A percentile compares a stretch with the other conserved stretches of the same genome.
Evolutionary conservation across 805 yeast species (phyloP).

Genomic region (Blastobotrys terrestris): DNA sequence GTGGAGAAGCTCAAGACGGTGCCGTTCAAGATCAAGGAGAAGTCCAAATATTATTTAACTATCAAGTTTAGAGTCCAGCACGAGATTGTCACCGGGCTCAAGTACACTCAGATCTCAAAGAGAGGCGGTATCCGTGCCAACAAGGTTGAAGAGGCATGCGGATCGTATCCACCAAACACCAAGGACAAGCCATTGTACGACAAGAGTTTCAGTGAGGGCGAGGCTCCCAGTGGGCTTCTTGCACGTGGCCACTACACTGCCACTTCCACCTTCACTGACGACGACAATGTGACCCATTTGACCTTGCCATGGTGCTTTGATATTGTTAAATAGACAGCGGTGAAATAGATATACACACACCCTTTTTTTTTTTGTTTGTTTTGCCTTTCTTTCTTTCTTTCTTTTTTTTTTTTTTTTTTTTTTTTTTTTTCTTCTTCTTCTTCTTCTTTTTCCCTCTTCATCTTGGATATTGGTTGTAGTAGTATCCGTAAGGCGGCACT

Average conservation of each 20-base stretch:
- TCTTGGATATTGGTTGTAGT: not conserved
- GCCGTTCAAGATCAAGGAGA: slow-evolving; percentile 73
- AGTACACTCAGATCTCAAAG: slow-evolving; percentile 77
- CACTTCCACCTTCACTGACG: slow-evolving; percentile 76
- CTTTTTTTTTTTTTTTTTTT: not conserved
- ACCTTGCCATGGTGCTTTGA: slow-evolving; percentile 80
- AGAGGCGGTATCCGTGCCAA: slow-evolving; percentile 86
- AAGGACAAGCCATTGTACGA: slow-evolving; percentile 71
- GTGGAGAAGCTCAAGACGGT: slow-evolving; percentile 53
- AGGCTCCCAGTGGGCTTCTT: slow-evolving; percentile 85
- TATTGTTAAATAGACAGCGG: slow-evolving; percentile 48
- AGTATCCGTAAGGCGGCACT: slow-evolving; percentile 1
- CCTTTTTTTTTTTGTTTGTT: not conserved
- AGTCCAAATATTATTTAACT: slow-evolving; percentile 61
- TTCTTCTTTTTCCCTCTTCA: not conserved
- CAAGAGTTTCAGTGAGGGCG: slow-evolving; percentile 54
- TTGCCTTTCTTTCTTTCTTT: not conserved
- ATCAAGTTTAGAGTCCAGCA: slow-evolving; percentile 82
- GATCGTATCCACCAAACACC: slow-evolving; percentile 87
- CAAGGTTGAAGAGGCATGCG: slow-evolving; percentile 79
- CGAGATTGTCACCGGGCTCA: slow-evolving; percentile 84
- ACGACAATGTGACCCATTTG: slow-evolving; percentile 70
- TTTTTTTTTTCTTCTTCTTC: not conserved
- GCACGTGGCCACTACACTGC: slow-evolving; percentile 86
- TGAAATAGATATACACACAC: no score